A percentile compares a stretch with the other conserved stretches of the same genome.
Evolutionary conservation across 768 basidiomycete genomes (phyloP).

Genomic region (Lentinula aciculospora): DNA sequence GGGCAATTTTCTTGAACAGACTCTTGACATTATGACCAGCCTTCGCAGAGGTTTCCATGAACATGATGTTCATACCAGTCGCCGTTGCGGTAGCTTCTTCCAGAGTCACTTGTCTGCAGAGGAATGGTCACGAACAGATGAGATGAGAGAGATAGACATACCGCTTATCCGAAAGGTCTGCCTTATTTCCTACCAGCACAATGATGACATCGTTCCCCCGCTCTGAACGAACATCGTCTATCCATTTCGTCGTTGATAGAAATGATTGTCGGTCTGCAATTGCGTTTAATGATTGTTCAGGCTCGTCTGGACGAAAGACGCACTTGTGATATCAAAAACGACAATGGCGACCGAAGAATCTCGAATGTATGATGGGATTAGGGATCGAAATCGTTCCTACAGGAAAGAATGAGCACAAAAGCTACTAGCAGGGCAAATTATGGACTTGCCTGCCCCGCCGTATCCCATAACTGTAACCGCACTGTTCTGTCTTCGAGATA

Average conservation of each 20-base stretch:
- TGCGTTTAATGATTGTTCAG: conserved; percentile 6
- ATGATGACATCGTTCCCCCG: conserved; percentile 98
- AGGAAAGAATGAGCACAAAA: background rate
- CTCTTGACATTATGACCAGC: conserved; percentile 99
- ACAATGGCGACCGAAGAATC: conserved; percentile 99
- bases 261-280: conserved; percentile 90
- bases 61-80: conserved; percentile 90
- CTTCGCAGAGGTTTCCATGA: conserved; percentile 99
- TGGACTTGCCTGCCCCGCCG: conserved; percentile 75
- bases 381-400: conserved; percentile 93
- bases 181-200: conserved; percentile 98
- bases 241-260: conserved; percentile 97
- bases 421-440: background rate
- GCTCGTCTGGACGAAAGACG: conserved; percentile 22
- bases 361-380: conserved; percentile 98
- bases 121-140: background rate
- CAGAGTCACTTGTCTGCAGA: conserved; percentile 88
- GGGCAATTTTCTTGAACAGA: conserved; percentile 98
- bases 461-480: conserved; percentile 97
- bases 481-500: conserved; percentile 98
- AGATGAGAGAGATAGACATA: conserved; percentile 30
- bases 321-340: conserved; percentile 98
- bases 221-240: conserved; percentile 97
- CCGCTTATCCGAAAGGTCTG: conserved; percentile 98
- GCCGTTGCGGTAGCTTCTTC: conserved; percentile 94